phyloP scores from a whole-genome alignment of 2,329 filamentous ascomycete genomes.

The Elsinoe arachidis region DNA sequence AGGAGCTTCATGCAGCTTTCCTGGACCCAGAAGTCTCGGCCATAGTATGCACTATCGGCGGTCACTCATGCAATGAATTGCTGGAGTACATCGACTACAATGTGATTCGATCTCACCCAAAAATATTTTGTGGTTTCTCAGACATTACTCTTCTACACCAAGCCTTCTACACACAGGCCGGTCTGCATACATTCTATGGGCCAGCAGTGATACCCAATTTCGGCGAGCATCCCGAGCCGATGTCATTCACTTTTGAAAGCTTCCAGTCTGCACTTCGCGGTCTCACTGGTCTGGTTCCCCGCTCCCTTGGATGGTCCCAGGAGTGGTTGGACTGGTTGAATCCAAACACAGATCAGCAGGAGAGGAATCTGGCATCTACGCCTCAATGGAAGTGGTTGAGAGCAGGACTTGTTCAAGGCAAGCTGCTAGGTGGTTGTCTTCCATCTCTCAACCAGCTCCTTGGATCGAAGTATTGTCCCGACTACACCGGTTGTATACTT shows the following conservation, averaged over 20 bases:
- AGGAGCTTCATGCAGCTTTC: conserved; percentile 23
- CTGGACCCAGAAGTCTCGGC: conserved; percentile 19
- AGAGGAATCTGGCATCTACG: background rate
- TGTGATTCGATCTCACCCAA: too few relatives aligned
- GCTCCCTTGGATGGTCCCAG: background rate
- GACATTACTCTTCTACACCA: too few relatives aligned
- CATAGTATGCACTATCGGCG: conserved; percentile 25
- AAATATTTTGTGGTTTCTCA: too few relatives aligned
- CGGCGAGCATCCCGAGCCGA: conserved; percentile 19
- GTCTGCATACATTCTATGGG: too few relatives aligned
- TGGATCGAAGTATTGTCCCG: conserved; percentile 8
- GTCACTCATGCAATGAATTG: background rate
- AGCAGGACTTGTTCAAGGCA: conserved; percentile 11
- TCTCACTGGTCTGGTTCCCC: background rate
- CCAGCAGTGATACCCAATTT: conserved; percentile 20
- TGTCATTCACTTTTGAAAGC: conserved; percentile 18
- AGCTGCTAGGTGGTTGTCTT: conserved; percentile 14
- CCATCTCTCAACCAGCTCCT: conserved; percentile 12
- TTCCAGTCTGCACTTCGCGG: conserved; percentile 15
- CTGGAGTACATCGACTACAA: too few relatives aligned
- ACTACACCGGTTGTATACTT: conserved; percentile 6
- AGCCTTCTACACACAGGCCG: too few relatives aligned
- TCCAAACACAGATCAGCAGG: background rate
- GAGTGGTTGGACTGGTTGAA: conserved; percentile 13
- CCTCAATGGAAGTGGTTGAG: conserved; percentile 16